Conservation (phyloP, 768 basidiomycete species). For the Baorangia bicolor region DNA sequence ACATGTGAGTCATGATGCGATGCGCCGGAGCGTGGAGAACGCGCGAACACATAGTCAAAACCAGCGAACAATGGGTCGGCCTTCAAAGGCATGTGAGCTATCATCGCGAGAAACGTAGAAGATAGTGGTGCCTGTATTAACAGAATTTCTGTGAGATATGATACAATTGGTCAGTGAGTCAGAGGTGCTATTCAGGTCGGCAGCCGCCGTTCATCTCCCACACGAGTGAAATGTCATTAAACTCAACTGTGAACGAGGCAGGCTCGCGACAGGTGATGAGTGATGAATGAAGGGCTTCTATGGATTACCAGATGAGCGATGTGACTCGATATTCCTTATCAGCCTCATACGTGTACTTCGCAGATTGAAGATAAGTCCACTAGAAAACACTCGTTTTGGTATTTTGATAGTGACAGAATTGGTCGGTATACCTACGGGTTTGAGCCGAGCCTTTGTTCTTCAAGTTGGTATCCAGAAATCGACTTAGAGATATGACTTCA, state of each 20-base stretch:
- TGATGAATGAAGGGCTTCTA: constrained; percentile 16
- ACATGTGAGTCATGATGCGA: background rate
- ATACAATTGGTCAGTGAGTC: constrained; percentile 2
- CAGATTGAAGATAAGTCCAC: background rate
- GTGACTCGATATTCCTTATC: constrained; percentile 25
- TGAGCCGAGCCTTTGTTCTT: constrained; percentile 1
- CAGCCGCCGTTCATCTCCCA: constrained; percentile 11
- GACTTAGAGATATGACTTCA: constrained; percentile 1
- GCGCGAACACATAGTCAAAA: constrained; percentile 11
- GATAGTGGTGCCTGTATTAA: background rate
- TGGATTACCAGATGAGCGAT: constrained; percentile 6
- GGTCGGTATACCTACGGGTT: background rate
- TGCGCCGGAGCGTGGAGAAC: constrained; percentile 1
- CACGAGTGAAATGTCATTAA: constrained; percentile 1
- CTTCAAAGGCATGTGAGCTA: constrained; percentile 14
- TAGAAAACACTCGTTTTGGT: constrained; percentile 3
- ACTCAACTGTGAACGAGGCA: constrained; percentile 14
- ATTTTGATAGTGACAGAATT: constrained; percentile 4
- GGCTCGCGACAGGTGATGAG: background rate
- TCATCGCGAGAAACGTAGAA: constrained; percentile 4
- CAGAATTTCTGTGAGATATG: background rate
- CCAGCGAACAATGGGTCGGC: constrained; percentile 19
- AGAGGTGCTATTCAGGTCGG: constrained; percentile 1
- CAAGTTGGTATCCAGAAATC: constrained; percentile 5
- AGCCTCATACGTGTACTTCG: background rate